Percentiles rank a stretch among this genome's conserved stretches.
These are phyloP conservation scores for Aspergillus cristatus DNA, from an alignment of 495 filamentous ascomycete genomes.

Conservation along the genomic window DNA sequence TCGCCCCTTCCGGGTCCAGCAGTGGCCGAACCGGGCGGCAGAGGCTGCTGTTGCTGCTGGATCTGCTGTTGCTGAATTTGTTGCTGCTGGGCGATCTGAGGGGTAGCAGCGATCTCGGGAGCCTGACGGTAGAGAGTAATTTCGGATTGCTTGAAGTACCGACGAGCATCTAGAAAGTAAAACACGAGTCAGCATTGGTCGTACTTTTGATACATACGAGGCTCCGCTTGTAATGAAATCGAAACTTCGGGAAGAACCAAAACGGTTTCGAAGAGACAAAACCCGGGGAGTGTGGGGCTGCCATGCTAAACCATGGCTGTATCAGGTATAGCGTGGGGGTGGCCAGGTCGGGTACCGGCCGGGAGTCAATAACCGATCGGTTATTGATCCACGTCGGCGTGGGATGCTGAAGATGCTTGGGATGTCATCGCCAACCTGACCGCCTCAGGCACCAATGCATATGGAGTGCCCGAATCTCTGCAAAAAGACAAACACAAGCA, in stretches of 20 bases:
- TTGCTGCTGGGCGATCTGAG: conserved; percentile 39
- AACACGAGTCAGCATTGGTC: neutral
- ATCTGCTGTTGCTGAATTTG: conserved; percentile 36
- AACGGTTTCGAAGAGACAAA: conserved; percentile 2
- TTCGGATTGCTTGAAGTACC: conserved; percentile 99
- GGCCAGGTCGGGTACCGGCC: conserved; percentile 13
- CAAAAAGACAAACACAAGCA: conserved; percentile 6
- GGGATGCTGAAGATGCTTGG: conserved; percentile 14
- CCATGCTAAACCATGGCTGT: conserved; percentile 15
- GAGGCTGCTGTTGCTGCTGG: conserved; percentile 27
- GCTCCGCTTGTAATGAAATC: conserved; percentile 1
- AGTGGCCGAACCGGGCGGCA: conserved; percentile 32
- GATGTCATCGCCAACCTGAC: conserved; percentile 1
- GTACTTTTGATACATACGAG: neutral
- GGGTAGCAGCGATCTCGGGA: conserved; percentile 50
- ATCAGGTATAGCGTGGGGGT: conserved; percentile 31
- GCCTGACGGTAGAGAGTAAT: conserved; percentile 96
- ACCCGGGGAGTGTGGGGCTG: conserved; percentile 13
- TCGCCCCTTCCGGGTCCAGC: conserved; percentile 31
- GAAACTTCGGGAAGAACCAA: neutral
- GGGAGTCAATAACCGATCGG: conserved; percentile 30
- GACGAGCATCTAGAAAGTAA: conserved; percentile 62
- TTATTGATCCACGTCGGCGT: conserved; percentile 17
- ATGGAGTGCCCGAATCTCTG: too few species aligned
- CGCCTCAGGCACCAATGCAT: neutral